These are phyloP conservation scores for Phytophthora podocarpi DNA, from an alignment of 352 stramenopile genomes.

Conservation along the genomic window DNA sequence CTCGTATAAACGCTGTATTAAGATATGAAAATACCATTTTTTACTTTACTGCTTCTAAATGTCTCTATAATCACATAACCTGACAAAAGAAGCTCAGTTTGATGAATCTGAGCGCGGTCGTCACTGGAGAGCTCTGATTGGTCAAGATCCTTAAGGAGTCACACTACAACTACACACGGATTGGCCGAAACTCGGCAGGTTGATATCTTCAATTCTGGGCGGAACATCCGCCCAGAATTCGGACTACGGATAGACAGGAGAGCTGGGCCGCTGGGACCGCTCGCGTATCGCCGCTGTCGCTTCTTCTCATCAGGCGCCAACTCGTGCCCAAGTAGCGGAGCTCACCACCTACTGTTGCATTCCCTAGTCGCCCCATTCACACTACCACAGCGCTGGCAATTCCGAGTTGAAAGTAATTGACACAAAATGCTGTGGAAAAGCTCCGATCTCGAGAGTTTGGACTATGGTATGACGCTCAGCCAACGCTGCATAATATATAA, in stretches of 20 bases:
- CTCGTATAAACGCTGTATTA: not conserved
- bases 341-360: not conserved
- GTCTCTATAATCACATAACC: not conserved
- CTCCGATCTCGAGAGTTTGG: conserved; percentile 77
- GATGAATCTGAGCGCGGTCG: not conserved
- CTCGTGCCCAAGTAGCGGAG: not conserved
- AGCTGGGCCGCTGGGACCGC: not conserved
- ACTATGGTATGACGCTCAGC: conserved; percentile 63
- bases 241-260: not conserved
- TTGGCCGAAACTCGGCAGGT: conserved; percentile 20
- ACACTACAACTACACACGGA: not conserved
- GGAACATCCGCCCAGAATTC: conserved; percentile 18
- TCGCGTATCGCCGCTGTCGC: not conserved
- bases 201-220: conserved; percentile 23
- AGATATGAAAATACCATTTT: not conserved
- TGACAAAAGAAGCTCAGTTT: not conserved
- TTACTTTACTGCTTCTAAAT: no score
- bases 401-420: conserved; percentile 11
- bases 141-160: not conserved
- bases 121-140: not conserved
- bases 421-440: conserved; percentile 65
- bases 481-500: no score
- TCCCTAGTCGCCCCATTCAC: not conserved
- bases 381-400: not conserved
- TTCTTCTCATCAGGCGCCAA: not conserved